Percentiles rank a stretch among this genome's conserved stretches.
These are phyloP conservation scores for Teunomyces barrocoloradensis DNA, from an alignment of 805 yeast genomes.

Conservation along the genomic window DNA sequence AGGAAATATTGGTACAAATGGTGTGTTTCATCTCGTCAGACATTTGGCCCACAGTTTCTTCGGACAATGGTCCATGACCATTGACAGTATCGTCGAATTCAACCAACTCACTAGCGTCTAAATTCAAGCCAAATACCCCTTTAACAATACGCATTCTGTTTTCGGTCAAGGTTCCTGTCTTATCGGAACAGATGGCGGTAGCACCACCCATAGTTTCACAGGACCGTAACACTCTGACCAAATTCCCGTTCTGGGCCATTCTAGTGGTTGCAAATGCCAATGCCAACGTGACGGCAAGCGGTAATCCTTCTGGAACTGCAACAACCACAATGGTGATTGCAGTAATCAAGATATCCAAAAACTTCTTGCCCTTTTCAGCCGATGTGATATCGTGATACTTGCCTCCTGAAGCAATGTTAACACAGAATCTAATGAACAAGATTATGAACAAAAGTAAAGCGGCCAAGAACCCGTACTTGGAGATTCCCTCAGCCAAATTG, in stretches of 20 bases:
- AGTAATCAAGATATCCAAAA: slow-evolving; percentile 82
- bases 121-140: slow-evolving; percentile 58
- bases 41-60: slow-evolving; percentile 19
- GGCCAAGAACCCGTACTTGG: slow-evolving; percentile 88
- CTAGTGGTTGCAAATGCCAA: slow-evolving; percentile 97
- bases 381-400: slow-evolving; percentile 44
- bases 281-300: slow-evolving; percentile 94
- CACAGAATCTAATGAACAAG: slow-evolving; percentile 71
- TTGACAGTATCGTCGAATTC: slow-evolving; percentile 50
- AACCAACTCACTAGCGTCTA: slow-evolving; percentile 16
- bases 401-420: slow-evolving; percentile 55
- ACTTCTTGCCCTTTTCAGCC: slow-evolving; percentile 79
- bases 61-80: slow-evolving; percentile 21
- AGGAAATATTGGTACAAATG: slow-evolving; percentile 54
- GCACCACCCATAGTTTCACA: slow-evolving; percentile 99
- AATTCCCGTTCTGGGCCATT: slow-evolving; percentile 94
- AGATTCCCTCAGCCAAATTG: slow-evolving; percentile 85
- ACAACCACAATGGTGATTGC: slow-evolving; percentile 93
- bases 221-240: slow-evolving; percentile 88
- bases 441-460: slow-evolving; percentile 80
- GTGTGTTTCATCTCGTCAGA: slow-evolving; percentile 19
- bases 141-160: slow-evolving; percentile 88
- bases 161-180: slow-evolving; percentile 95
- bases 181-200: slow-evolving; percentile 94
- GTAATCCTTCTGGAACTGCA: slow-evolving; percentile 99